phyloP scores from a whole-genome alignment of 805 yeast species.

The Hanseniaspora pseudoguilliermondii region DNA sequence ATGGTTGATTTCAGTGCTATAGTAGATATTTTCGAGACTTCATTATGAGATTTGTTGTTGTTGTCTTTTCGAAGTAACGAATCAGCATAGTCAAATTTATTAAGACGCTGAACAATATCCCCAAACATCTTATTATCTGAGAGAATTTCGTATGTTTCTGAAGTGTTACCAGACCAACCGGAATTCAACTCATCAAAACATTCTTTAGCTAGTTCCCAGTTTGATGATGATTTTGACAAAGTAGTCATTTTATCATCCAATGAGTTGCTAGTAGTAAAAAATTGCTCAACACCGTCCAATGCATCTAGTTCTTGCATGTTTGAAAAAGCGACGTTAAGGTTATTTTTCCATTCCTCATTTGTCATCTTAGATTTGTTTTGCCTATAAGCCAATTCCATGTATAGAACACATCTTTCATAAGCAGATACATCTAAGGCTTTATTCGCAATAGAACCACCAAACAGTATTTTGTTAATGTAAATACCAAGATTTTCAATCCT shows the following conservation, averaged over 20 bases:
- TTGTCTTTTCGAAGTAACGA: neutral
- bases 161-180: constrained; percentile 27
- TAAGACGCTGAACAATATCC: neutral
- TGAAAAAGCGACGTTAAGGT: constrained; percentile 68
- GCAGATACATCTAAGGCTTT: constrained; percentile 74
- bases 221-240: constrained; percentile 62
- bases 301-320: constrained; percentile 83
- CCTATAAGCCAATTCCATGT: constrained; percentile 65
- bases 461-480: constrained; percentile 48
- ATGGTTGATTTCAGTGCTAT: neutral
- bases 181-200: constrained; percentile 50
- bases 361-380: constrained; percentile 18
- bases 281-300: constrained; percentile 68
- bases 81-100: neutral
- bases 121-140: constrained; percentile 4
- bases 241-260: constrained; percentile 66
- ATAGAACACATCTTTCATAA: constrained; percentile 75
- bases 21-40: neutral
- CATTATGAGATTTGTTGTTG: neutral
- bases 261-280: constrained; percentile 48
- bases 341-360: constrained; percentile 24
- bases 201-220: constrained; percentile 78
- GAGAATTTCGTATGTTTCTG: constrained; percentile 14
- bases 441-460: constrained; percentile 50
- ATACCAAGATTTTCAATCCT: constrained; percentile 29